Evolutionary conservation across 2,329 filamentous ascomycete genomes (phyloP), one percentile per base, ranked within the genome.

Genomic region (Aspergillus ustus): DNA sequence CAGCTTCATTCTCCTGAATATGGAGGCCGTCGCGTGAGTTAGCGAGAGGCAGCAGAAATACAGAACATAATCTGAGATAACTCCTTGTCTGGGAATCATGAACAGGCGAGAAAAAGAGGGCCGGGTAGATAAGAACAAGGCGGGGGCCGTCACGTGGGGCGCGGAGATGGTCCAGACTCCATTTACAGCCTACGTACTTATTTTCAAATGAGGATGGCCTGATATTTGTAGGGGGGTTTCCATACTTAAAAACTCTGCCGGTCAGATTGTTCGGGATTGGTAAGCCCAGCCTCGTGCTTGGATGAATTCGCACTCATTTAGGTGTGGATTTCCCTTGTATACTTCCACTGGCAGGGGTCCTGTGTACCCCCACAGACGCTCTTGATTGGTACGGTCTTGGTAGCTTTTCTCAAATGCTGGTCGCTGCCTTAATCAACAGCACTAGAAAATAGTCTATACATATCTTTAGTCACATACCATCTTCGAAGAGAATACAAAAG

Each of bases 131-230:
- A 62, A 52, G 55, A 57, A 37, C 20, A 19, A 49, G 44, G 52
- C 25, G 45, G 44, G 52, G 63, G 62, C 52, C 56, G 52, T 66
- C 63, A 66, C 63, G 63, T 66, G 63, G n/a, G 40, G 17, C 64
- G 62, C 65, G 65, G 65, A 65, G 65, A 22, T 25, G 29, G 20
- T 49, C 54, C 40, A 56, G 53, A 43, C 53, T 37, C 25, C 9
- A 29, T 45, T 19, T 34, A 44, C 34, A 40, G 34, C 34, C 13
- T 40, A 40, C 34, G 15, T 17, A 40, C 31, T 37, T 13, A 37
- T n/a, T n/a, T 40, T 9, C 11, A 17, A 40, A 15, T 40, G 15
- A 13, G 15, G 34, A 40, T 40, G 34, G 34, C 34, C 34, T 40
- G 34, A 40, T 34, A 15, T 40, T 37, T 5, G 34, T 40, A 13